Evolutionary conservation across 2,329 filamentous ascomycete species (phyloP), one percentile per base, ranked within the genome.

Genomic region (Colletotrichum acutatum): DNA sequence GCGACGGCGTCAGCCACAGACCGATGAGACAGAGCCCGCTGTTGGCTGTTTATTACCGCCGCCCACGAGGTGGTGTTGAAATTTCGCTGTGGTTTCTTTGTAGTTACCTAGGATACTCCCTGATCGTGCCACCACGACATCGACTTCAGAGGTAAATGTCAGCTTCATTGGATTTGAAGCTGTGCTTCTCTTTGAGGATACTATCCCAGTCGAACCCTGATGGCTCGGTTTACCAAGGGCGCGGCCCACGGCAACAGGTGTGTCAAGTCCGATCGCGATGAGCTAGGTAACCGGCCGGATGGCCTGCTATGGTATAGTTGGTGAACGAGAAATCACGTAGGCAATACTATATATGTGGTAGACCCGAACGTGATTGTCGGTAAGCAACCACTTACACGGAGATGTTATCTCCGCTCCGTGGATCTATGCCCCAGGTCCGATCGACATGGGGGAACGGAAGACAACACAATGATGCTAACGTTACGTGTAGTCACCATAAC

Each of bases 331-430:
- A 14, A 7, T 1, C 16, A 16, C 37, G 37, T 16, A 16, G 37
- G 37, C 16, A 7, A 16, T 19, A 49, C 3, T 49, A 19, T 49
- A 7, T 22, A n/a, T 24, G 42, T 49, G 19, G 19, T 49, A 7
- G 42, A 24, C 19, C 8, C 2, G 5, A 46, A 16, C 14, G 8
- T 32, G 19, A 37, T 11, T 14, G 42, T 30, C 37, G 9, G 34
- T n/a, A 52, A 64, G 46, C 12, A 63, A 52, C 52, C 52, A 53
- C 26, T 26, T 19, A 61, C 54, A 42, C 69, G 42, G 66, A 32
- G 28, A 60, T 59, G 30, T 46, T 64, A 69, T 69, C 46, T 69
- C 66, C 59, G 59, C 65, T 34, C 66, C 66, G 42, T 54, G 61
- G 42, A 56, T 60, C 54, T 32, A 28, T 5, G 28, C 53, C 26